Evolutionary conservation across 208 protist genomes (phyloP).

Genomic region (Phytomonas francai): DNA sequence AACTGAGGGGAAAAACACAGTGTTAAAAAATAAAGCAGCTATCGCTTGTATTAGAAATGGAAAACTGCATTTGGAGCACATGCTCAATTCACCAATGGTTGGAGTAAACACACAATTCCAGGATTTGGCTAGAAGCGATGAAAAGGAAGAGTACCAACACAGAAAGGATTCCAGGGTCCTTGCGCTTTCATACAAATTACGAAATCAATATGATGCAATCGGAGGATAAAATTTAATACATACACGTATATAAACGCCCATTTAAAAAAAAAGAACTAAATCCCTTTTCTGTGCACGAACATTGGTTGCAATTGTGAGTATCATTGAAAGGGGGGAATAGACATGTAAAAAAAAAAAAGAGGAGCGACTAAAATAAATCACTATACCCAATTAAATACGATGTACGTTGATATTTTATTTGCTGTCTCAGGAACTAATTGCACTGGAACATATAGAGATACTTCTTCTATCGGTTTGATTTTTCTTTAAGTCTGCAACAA

Average conservation of each 20-base stretch:
- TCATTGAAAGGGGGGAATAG: background rate
- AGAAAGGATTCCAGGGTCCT: background rate
- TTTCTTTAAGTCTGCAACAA: background rate
- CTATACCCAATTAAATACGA: background rate
- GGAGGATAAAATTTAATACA: background rate
- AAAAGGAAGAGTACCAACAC: constrained; percentile 10
- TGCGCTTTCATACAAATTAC: background rate
- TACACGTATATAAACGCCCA: background rate
- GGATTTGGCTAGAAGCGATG: background rate
- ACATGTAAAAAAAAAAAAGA: background rate
- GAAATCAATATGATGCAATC: background rate
- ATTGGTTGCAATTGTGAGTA: background rate
- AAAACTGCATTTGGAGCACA: background rate
- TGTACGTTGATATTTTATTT: background rate
- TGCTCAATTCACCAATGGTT: background rate
- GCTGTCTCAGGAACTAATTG: background rate
- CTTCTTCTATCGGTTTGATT: background rate
- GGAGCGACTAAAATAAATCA: background rate
- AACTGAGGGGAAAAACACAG: background rate
- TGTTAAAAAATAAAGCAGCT: background rate
- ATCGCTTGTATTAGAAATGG: background rate
- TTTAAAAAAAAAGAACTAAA: background rate
- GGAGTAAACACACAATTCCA: background rate
- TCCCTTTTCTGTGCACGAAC: background rate
- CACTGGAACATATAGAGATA: background rate